Evolutionary conservation across 768 basidiomycete species (phyloP).

Genomic region (Holtermanniella nyarrowii): DNA sequence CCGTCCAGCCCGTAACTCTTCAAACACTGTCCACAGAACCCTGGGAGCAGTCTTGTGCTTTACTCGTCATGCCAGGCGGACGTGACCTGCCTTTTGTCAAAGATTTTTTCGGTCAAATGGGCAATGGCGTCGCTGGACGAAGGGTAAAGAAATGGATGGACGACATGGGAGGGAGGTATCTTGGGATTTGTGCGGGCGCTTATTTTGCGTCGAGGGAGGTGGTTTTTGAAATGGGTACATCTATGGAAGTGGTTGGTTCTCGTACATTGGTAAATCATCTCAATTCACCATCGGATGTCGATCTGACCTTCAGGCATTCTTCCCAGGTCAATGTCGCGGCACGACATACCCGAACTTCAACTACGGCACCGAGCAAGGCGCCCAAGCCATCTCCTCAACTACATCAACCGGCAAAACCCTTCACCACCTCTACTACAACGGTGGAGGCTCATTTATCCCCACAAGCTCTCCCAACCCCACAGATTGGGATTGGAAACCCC

Average conservation of each 20-base stretch:
- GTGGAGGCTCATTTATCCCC: conserved; percentile 43
- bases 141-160: conserved; percentile 3
- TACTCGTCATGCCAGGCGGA: conserved; percentile 67
- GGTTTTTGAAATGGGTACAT: conserved; percentile 43
- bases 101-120: conserved; percentile 34
- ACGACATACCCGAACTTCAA: conserved; percentile 45
- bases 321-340: conserved; percentile 43
- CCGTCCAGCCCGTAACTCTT: conserved; percentile 59
- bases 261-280: conserved; percentile 40
- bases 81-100: conserved; percentile 45
- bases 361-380: conserved; percentile 45
- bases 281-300: not conserved
- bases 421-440: conserved; percentile 45
- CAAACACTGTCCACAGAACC: conserved; percentile 56
- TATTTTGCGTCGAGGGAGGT: conserved; percentile 47
- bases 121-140: not conserved
- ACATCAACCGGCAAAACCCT: conserved; percentile 12
- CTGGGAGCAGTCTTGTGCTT: conserved; percentile 64
- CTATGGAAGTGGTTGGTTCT: conserved; percentile 41
- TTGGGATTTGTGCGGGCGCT: conserved; percentile 57
- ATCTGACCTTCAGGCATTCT: conserved; percentile 38
- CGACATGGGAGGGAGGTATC: conserved; percentile 50
- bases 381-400: conserved; percentile 38
- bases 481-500: not conserved
- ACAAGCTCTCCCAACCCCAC: conserved; percentile 9